Conservation (phyloP, 441 rosid genomes). For the Kokia cookei region DNA sequence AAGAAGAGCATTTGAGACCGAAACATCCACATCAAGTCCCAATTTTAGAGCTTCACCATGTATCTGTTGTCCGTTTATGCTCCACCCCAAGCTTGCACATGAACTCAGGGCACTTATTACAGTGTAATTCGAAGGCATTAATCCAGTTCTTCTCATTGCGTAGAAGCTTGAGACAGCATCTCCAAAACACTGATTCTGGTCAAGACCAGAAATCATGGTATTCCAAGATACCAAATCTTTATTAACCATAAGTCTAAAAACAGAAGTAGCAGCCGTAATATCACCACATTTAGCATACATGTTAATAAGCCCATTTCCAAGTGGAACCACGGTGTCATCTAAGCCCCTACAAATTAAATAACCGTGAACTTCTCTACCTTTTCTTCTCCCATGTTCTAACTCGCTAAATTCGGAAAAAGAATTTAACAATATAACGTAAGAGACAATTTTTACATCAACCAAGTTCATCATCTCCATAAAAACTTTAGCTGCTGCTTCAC, state of each 20-base stretch:
- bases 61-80: constrained; percentile 51
- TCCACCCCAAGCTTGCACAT: constrained; percentile 72
- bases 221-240: constrained; percentile 91
- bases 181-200: constrained; percentile 64
- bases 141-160: constrained; percentile 49
- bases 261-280: constrained; percentile 46
- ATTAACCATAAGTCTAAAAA: constrained; percentile 46
- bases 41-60: constrained; percentile 63
- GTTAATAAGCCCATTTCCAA: constrained; percentile 78
- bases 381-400: constrained; percentile 50
- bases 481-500: constrained; percentile 65
- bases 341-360: constrained; percentile 52
- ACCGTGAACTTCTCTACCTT: constrained; percentile 85
- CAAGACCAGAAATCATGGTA: constrained; percentile 79
- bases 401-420: constrained; percentile 58
- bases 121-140: constrained; percentile 53
- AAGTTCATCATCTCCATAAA: constrained; percentile 44
- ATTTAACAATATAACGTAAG: constrained; percentile 64
- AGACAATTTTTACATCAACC: constrained; percentile 53
- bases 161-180: constrained; percentile 49
- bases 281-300: constrained; percentile 84
- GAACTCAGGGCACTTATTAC: constrained; percentile 81
- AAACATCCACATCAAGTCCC: constrained; percentile 70
- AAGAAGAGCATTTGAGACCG: constrained; percentile 84
- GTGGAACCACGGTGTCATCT: constrained; percentile 35